These are phyloP conservation scores for Solanum aculeatissimum DNA, from an alignment of 305 asterid species.

Conservation along the genomic window DNA sequence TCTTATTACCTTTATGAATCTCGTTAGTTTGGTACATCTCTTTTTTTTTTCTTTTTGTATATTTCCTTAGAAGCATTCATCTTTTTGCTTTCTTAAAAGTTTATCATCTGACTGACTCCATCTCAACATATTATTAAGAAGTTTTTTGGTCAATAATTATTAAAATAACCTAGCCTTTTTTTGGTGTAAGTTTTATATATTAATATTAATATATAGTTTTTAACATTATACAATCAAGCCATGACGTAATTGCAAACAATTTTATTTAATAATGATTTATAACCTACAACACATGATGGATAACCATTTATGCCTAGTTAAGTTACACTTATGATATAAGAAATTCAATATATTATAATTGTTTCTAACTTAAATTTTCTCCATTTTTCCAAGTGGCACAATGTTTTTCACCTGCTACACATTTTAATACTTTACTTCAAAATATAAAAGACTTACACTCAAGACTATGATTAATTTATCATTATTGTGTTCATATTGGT, in stretches of 20 bases:
- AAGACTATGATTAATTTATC: not conserved
- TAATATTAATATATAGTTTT: not conserved
- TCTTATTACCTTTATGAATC: too few relatives aligned
- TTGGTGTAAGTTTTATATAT: not conserved
- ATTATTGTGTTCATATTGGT: not conserved
- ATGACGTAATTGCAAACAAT: not conserved
- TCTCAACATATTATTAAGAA: not conserved
- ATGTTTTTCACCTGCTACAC: not conserved
- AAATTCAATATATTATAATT: not conserved
- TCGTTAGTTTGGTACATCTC: too few relatives aligned
- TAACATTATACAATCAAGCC: not conserved
- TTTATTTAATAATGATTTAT: not conserved
- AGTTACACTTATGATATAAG: not conserved
- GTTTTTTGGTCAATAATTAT: not conserved
- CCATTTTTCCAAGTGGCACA: not conserved
- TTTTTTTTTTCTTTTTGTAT: too few relatives aligned
- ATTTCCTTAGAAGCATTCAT: too few relatives aligned
- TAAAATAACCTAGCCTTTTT: not conserved
- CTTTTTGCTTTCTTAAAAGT: too few relatives aligned
- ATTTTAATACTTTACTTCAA: not conserved
- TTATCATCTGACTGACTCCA: not conserved
- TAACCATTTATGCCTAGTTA: not conserved
- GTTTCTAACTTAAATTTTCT: not conserved
- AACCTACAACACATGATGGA: not conserved
- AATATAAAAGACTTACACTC: not conserved